Evolutionary conservation across 768 basidiomycete species (phyloP).

Genomic region (Lyophyllum shimeji): DNA sequence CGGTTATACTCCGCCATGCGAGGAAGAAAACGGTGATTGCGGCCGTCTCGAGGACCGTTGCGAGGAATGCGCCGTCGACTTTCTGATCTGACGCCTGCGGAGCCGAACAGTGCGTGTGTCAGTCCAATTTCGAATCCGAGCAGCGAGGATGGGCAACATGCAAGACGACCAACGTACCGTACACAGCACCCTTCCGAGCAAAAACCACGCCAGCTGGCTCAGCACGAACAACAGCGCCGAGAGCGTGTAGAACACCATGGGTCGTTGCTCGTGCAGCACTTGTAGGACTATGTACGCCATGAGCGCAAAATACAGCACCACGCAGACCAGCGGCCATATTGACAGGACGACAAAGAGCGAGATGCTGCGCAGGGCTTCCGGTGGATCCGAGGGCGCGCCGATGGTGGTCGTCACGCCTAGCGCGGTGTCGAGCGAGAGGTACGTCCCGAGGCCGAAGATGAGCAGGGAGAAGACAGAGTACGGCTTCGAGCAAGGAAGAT

Average conservation of each 20-base stretch:
- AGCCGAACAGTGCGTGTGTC: neutral
- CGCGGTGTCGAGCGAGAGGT: constrained; percentile 83
- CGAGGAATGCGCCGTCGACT: constrained; percentile 86
- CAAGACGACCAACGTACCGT: constrained; percentile 28
- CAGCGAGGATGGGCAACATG: neutral
- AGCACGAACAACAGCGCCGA: constrained; percentile 78
- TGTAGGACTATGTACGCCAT: constrained; percentile 81
- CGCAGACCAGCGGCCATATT: constrained; percentile 61
- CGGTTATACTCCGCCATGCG: constrained; percentile 89
- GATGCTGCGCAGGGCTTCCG: constrained; percentile 56
- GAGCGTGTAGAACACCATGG: constrained; percentile 76
- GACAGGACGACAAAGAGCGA: constrained; percentile 80
- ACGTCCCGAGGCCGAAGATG: constrained; percentile 72
- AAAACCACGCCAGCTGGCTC: constrained; percentile 80
- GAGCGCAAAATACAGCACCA: constrained; percentile 64
- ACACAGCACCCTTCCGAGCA: constrained; percentile 80
- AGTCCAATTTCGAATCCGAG: no score
- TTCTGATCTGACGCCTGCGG: constrained; percentile 59
- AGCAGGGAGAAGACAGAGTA: constrained; percentile 53
- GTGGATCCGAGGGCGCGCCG: constrained; percentile 56
- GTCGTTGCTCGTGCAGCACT: constrained; percentile 75
- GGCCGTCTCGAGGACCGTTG: constrained; percentile 80
- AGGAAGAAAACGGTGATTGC: constrained; percentile 66
- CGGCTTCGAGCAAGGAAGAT: constrained; percentile 43
- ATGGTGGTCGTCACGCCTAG: constrained; percentile 63